phyloP scores from a whole-genome alignment of 169 alveolate species.

The Babesia caballi region DNA sequence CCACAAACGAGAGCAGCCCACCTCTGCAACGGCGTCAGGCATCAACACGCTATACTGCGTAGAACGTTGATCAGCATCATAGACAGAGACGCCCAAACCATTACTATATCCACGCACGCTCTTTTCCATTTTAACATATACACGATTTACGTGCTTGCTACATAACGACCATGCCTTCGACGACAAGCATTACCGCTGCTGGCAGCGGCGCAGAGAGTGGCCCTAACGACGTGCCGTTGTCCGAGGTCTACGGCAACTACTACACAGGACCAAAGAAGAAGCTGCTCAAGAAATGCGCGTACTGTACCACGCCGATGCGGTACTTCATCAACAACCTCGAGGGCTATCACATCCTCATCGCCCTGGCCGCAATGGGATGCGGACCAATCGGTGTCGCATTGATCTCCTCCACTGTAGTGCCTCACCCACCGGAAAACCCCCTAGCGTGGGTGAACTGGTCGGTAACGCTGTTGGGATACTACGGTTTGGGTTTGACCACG shows the following conservation, averaged over 20 bases:
- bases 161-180: no score
- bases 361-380: not conserved
- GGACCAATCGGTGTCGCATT: not conserved
- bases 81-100: no score
- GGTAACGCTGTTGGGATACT: not conserved
- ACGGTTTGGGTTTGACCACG: not conserved
- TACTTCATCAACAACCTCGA: conserved; percentile 1
- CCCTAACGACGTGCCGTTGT: no score
- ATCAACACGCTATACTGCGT: no score
- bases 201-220: no score
- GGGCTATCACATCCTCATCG: not conserved
- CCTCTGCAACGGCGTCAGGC: no score
- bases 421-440: not conserved
- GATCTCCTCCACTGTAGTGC: not conserved
- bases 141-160: no score
- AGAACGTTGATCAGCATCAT: no score
- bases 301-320: conserved; percentile 1
- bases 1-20: no score
- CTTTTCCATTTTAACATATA: no score
- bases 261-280: not conserved
- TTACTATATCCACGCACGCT: no score
- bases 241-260: not conserved
- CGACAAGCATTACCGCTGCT: no score
- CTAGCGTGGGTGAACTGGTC: not conserved
- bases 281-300: not conserved